phyloP scores from a whole-genome alignment of 2,329 filamentous ascomycete species.

The Aspergillus fischeri region DNA sequence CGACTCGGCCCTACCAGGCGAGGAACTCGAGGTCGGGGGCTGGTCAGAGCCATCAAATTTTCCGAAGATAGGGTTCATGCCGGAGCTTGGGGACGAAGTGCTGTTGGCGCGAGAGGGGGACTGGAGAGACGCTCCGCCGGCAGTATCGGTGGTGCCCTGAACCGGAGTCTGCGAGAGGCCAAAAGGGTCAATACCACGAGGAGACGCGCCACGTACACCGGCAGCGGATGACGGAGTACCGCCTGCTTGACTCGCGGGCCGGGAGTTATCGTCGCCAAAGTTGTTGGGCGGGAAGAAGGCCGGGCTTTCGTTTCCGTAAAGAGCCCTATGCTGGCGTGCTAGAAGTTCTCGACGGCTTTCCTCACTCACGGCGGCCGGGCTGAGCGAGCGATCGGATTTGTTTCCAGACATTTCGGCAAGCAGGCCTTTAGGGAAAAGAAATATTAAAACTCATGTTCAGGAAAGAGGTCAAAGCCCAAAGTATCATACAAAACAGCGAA shows the following conservation, averaged over 20 bases:
- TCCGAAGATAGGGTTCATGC: conserved; percentile 47
- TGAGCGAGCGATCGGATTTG: conserved; percentile 84
- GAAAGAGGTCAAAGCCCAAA: conserved; percentile 27
- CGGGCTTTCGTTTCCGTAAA: conserved; percentile 74
- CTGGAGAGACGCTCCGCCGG: conserved; percentile 41
- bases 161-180: conserved; percentile 47
- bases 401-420: conserved; percentile 64
- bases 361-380: conserved; percentile 83
- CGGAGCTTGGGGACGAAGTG: conserved; percentile 67
- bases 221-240: conserved; percentile 57
- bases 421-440: conserved; percentile 50
- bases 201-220: conserved; percentile 68
- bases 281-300: conserved; percentile 63
- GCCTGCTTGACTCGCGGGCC: conserved; percentile 63
- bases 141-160: conserved; percentile 45
- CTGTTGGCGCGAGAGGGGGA: conserved; percentile 72
- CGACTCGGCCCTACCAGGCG: conserved; percentile 68
- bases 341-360: conserved; percentile 95
- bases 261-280: conserved; percentile 66
- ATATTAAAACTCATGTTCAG: conserved; percentile 42
- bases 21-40: conserved; percentile 76
- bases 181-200: conserved; percentile 72
- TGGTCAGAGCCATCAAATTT: conserved; percentile 60
- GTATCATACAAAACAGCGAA: conserved; percentile 43
- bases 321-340: conserved; percentile 86